Conservation (phyloP, 1,284 basidiomycete genomes). For the Pterulicium gracile region DNA sequence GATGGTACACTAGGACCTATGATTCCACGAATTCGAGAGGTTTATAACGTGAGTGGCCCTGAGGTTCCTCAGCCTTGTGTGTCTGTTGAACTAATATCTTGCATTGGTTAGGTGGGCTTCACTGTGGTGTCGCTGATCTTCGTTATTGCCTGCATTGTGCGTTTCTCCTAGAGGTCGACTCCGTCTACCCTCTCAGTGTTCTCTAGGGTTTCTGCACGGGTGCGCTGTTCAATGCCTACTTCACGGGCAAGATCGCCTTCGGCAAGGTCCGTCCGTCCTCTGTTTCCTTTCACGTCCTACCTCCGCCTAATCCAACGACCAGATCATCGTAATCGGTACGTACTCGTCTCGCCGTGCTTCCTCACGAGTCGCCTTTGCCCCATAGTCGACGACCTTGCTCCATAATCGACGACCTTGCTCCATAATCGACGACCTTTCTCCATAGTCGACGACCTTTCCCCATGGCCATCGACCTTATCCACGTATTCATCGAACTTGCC, state of each 20-base stretch:
- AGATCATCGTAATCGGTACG: neutral
- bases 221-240: constrained; percentile 32
- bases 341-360: neutral
- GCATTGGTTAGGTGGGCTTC: constrained; percentile 31
- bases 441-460: no score
- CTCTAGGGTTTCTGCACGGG: constrained; percentile 33
- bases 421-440: no score
- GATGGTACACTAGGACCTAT: constrained; percentile 42
- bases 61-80: no score
- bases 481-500: neutral
- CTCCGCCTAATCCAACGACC: neutral
- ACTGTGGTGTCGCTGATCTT: constrained; percentile 41
- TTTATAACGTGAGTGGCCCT: constrained; percentile 42
- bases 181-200: neutral
- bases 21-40: constrained; percentile 35
- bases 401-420: no score
- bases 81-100: no score
- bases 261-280: constrained; percentile 27
- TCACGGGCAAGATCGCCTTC: constrained; percentile 39
- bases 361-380: neutral
- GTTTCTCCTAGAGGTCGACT: constrained; percentile 9
- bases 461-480: no score
- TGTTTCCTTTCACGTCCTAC: neutral
- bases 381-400: no score
- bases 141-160: constrained; percentile 36